phyloP scores from a whole-genome alignment of 2,329 filamentous ascomycete genomes.

The Dothistroma septosporum region DNA sequence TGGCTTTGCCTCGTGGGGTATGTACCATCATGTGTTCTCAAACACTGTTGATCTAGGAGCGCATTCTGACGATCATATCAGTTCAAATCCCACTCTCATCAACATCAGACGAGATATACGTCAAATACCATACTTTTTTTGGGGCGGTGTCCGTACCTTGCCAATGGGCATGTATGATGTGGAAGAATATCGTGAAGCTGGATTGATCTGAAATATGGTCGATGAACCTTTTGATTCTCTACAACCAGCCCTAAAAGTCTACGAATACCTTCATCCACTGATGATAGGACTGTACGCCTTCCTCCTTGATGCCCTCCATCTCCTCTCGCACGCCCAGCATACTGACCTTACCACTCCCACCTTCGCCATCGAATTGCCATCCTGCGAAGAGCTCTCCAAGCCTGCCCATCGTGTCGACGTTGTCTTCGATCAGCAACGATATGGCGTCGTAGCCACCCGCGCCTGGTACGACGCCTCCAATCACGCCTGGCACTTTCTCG shows the following conservation, averaged over 20 bases:
- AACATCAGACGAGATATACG: no score
- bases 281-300: constrained; percentile 39
- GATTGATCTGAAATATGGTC: no score
- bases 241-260: not conserved
- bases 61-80: no score
- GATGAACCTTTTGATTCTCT: not conserved
- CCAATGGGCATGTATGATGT: no score
- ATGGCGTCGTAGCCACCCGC: constrained; percentile 92
- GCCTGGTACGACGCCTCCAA: constrained; percentile 88
- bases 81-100: not conserved
- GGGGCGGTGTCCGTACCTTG: not conserved
- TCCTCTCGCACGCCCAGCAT: constrained; percentile 68
- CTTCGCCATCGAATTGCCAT: constrained; percentile 54
- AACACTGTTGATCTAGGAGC: no score
- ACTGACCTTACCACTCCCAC: constrained; percentile 55
- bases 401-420: constrained; percentile 56
- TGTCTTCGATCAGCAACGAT: constrained; percentile 72
- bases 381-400: constrained; percentile 60
- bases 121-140: not conserved
- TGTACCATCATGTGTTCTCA: not conserved
- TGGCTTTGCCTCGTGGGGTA: constrained; percentile 13
- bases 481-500: constrained; percentile 67
- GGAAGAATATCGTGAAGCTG: no score
- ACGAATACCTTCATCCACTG: constrained; percentile 31
- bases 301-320: constrained; percentile 58